Conservation (phyloP, 306 rosid genomes). For the Arachis stenosperma region DNA sequence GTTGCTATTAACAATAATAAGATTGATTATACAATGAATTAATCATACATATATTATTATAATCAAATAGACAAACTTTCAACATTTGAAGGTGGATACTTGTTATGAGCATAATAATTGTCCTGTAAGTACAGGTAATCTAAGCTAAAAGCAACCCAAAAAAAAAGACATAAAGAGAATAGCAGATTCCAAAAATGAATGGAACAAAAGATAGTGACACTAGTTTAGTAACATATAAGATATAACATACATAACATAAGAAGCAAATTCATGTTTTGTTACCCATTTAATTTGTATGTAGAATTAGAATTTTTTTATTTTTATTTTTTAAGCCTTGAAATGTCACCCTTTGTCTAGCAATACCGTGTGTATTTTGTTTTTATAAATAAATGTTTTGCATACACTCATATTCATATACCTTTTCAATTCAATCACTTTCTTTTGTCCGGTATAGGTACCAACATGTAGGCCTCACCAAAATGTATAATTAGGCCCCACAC, state of each 20-base stretch:
- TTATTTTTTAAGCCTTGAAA: slow-evolving; percentile 51
- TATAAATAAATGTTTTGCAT: slow-evolving; percentile 32
- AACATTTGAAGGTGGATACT: slow-evolving; percentile 40
- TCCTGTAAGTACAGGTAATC: slow-evolving; percentile 45
- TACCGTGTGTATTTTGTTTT: slow-evolving; percentile 49
- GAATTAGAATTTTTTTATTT: no score
- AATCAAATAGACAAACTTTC: slow-evolving; percentile 19
- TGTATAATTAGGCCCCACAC: slow-evolving; percentile 53
- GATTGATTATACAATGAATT: slow-evolving; percentile 26
- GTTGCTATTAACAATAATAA: slow-evolving; percentile 5
- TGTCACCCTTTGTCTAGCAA: slow-evolving; percentile 64
- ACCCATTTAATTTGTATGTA: slow-evolving; percentile 18
- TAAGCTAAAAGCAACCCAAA: slow-evolving; percentile 34
- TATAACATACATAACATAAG: neutral
- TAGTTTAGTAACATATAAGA: slow-evolving; percentile 36
- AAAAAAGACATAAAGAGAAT: slow-evolving; percentile 23
- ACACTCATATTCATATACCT: slow-evolving; percentile 42
- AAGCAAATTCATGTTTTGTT: neutral
- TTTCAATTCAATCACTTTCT: slow-evolving; percentile 43
- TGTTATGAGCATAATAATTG: slow-evolving; percentile 39
- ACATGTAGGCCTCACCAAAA: slow-evolving; percentile 70
- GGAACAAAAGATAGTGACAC: slow-evolving; percentile 60
- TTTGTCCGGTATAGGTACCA: slow-evolving; percentile 58
- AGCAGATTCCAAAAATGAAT: slow-evolving; percentile 52
- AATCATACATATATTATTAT: slow-evolving; percentile 8